These are phyloP conservation scores for Aspergillus novofumigatus DNA, from an alignment of 2,329 filamentous ascomycete genomes.

Conservation along the genomic window DNA sequence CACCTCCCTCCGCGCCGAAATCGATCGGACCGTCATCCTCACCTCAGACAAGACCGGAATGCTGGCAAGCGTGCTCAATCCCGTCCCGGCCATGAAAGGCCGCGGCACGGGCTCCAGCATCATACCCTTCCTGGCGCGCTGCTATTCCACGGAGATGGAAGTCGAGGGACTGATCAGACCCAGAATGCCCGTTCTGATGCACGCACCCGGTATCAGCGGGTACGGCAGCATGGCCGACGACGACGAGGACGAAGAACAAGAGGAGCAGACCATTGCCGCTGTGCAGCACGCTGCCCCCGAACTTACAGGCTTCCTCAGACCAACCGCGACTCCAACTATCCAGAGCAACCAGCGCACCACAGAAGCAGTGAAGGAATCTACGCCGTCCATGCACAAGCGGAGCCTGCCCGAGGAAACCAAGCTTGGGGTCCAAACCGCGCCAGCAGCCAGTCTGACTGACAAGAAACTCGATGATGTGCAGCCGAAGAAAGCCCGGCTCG, in stretches of 20 bases:
- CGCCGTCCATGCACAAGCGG: conserved; percentile 23
- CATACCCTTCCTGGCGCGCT: conserved; percentile 70
- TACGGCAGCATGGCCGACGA: conserved; percentile 22
- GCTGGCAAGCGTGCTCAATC: conserved; percentile 77
- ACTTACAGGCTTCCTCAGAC: conserved; percentile 23
- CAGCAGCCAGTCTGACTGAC: background rate
- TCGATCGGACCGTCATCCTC: conserved; percentile 79
- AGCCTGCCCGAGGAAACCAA: conserved; percentile 23
- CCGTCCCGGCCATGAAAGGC: conserved; percentile 61
- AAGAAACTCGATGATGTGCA: conserved; percentile 14
- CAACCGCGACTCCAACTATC: conserved; percentile 10
- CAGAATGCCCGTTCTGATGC: conserved; percentile 46
- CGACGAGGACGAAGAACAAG: conserved; percentile 30
- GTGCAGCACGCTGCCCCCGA: conserved; percentile 12
- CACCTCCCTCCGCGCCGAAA: conserved; percentile 66
- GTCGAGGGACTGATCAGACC: conserved; percentile 66
- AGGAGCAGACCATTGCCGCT: conserved; percentile 16
- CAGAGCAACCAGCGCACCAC: conserved; percentile 12
- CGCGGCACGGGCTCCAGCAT: conserved; percentile 65
- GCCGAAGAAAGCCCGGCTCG: conserved; percentile 31
- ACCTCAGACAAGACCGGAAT: conserved; percentile 66
- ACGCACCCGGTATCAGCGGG: conserved; percentile 23
- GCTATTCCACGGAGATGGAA: conserved; percentile 58
- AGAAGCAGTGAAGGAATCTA: conserved; percentile 8
- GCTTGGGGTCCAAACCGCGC: background rate